Conservation (phyloP, 1,284 basidiomycete genomes). For the Tilletia caries region DNA sequence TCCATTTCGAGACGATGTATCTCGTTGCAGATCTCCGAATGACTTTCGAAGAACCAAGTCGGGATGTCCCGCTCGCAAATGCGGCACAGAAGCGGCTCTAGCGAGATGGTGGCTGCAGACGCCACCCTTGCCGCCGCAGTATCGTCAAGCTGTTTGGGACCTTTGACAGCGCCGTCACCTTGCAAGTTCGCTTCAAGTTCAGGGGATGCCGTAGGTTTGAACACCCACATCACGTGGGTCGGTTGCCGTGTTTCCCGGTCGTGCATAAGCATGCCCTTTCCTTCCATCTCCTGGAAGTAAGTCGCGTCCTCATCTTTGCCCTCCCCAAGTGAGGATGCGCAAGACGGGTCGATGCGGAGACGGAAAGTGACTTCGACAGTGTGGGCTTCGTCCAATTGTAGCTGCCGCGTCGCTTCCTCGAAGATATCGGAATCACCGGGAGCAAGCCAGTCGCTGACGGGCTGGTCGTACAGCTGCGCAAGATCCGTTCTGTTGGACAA, state of each 20-base stretch:
- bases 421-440: conserved; percentile 82
- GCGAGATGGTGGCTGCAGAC: conserved; percentile 40
- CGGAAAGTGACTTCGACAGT: conserved; percentile 90
- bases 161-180: conserved; percentile 15
- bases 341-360: conserved; percentile 62
- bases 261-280: conserved; percentile 97
- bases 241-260: conserved; percentile 79
- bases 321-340: conserved; percentile 36
- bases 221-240: conserved; percentile 99
- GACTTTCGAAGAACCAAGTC: conserved; percentile 99
- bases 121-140: conserved; percentile 22
- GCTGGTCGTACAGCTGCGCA: conserved; percentile 71
- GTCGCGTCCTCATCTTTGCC: conserved; percentile 52
- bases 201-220: conserved; percentile 68
- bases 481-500: conserved; percentile 60
- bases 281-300: conserved; percentile 85
- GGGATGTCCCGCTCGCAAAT: conserved; percentile 97
- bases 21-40: conserved; percentile 98
- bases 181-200: conserved; percentile 39
- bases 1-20: conserved; percentile 94
- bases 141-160: background rate
- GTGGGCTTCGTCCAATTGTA: conserved; percentile 86
- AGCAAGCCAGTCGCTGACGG: conserved; percentile 77
- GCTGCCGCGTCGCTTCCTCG: conserved; percentile 76
- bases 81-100: conserved; percentile 86